These are phyloP conservation scores for Penicillium salamii DNA, from an alignment of 495 filamentous ascomycete genomes.

Conservation along the genomic window DNA sequence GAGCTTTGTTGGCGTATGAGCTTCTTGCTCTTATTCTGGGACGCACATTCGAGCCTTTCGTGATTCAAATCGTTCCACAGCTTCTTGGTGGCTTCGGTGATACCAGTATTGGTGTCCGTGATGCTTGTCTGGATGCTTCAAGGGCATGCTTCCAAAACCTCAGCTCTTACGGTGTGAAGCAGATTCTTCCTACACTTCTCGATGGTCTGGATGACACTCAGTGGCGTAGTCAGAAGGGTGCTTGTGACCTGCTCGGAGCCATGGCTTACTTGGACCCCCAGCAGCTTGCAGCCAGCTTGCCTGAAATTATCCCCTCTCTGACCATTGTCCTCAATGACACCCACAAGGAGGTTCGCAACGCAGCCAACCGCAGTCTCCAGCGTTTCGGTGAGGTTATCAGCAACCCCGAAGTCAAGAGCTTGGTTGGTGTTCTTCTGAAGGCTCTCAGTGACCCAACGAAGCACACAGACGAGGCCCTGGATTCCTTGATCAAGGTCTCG, in stretches of 20 bases:
- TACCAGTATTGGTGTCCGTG: conserved; percentile 79
- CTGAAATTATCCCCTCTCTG: conserved; percentile 93
- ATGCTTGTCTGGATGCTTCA: conserved; percentile 86
- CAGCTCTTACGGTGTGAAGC: conserved; percentile 93
- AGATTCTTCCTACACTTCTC: conserved; percentile 86
- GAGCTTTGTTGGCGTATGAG: conserved; percentile 86
- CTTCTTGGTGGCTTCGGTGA: conserved; percentile 88
- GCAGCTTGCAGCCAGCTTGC: conserved; percentile 85
- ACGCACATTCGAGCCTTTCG: conserved; percentile 89
- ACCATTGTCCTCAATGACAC: conserved; percentile 94
- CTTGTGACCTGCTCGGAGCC: conserved; percentile 90
- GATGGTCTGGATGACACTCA: conserved; percentile 92
- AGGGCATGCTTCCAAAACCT: conserved; percentile 92
- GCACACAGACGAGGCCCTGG: conserved; percentile 91
- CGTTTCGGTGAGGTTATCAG: conserved; percentile 97
- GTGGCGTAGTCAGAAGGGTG: conserved; percentile 98
- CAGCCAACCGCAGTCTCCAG: conserved; percentile 93
- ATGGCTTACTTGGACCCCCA: conserved; percentile 98
- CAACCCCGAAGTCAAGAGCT: conserved; percentile 91
- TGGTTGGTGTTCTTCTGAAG: conserved; percentile 89
- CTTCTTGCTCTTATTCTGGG: conserved; percentile 82
- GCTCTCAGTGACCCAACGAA: conserved; percentile 97
- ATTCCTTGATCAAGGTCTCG: conserved; percentile 89
- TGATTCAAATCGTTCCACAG: conserved; percentile 92
- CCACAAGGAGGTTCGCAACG: conserved; percentile 90